Evolutionary conservation across 2,329 filamentous ascomycete species (phyloP).

Genomic region (Clonostachys rhizophaga): DNA sequence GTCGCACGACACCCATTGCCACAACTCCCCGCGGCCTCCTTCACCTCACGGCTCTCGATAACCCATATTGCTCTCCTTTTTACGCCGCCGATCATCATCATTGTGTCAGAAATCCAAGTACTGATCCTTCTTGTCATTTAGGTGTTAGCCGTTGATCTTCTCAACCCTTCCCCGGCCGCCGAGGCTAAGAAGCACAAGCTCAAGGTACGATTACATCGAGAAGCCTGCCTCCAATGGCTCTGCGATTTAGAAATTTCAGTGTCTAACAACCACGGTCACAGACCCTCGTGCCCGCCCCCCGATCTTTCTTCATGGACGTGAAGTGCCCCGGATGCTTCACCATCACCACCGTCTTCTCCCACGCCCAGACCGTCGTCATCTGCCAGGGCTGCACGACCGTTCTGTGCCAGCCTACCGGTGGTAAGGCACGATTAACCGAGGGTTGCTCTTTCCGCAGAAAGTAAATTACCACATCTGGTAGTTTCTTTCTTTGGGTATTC

Average conservation of each 20-base stretch:
- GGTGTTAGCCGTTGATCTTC: conserved; percentile 99
- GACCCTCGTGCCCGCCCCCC: conserved; percentile 91
- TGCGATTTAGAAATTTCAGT: neutral
- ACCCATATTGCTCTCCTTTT: no score
- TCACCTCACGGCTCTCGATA: no score
- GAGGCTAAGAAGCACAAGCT: conserved; percentile 99
- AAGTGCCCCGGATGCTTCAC: conserved; percentile 99
- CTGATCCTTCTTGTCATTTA: conserved; percentile 27
- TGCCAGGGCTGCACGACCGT: conserved; percentile 99
- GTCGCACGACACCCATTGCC: neutral
- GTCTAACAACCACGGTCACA: conserved; percentile 26
- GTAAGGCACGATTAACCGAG: conserved; percentile 98
- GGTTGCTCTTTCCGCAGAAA: conserved; percentile 99
- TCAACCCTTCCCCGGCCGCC: conserved; percentile 96
- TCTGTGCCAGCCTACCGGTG: conserved; percentile 98
- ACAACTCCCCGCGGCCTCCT: no score
- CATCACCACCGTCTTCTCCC: conserved; percentile 99
- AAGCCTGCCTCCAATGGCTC: conserved; percentile 2
- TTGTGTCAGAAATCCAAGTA: no score
- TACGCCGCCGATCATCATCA: no score
- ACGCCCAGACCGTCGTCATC: conserved; percentile 99
- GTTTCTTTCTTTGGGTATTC: conserved; percentile 43
- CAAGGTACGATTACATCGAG: conserved; percentile 64
- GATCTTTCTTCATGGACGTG: conserved; percentile 99
- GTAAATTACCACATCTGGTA: conserved; percentile 60